Base-by-base conservation (phyloP, 495 filamentous ascomycete genomes). In the Xylaria nigripes region DNA sequence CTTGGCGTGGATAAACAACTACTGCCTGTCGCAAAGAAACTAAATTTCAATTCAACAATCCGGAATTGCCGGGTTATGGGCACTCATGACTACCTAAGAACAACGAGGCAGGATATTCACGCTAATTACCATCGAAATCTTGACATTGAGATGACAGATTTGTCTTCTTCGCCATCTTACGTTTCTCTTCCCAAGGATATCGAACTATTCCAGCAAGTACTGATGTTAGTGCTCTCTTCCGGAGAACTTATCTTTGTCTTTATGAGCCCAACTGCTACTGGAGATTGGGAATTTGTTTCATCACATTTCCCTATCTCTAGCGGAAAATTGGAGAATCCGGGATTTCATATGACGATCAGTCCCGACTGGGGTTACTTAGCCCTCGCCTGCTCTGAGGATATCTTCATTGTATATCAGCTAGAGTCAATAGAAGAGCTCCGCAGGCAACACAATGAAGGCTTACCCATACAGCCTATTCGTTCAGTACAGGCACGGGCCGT, bases 331-430 rank as follows among this genome's bases (percentile, higher is more conserved):
- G 53, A 61, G 12, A 63, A 65, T 29, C 81, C 86, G 50, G 91
- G 91, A 5, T 83, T 83, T 52, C 85, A 90, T 65, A 69, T 95
- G 47, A 86, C 90, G 34, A 83, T 95, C 34, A 90, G 96, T 66
- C 90, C 91, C 19, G 76, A 72, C 49, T 79, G 71, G 9, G 67
- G 71, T 15, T 79, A 78, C 62, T 58, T 78, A 54, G 73, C 69
- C 1, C 54, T 78, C 19, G 71, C 70, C 24, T 69, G 70, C 42
- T 65, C 70, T 25, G 62, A 76, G 23, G 67, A 67, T 29, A 50
- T 72, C 15, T 73, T 80, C 48, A 64, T 74, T 6, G 69, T 96
- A 12, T 89, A 83, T 64, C 74, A 79, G 34, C 71, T 87, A 13
- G 74, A 82, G 51, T 62, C 75, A 2, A 72, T 77, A 62, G 63